Evolutionary conservation across 1,139 yeast species (phyloP).

Genomic region (Taphrina sp.): DNA sequence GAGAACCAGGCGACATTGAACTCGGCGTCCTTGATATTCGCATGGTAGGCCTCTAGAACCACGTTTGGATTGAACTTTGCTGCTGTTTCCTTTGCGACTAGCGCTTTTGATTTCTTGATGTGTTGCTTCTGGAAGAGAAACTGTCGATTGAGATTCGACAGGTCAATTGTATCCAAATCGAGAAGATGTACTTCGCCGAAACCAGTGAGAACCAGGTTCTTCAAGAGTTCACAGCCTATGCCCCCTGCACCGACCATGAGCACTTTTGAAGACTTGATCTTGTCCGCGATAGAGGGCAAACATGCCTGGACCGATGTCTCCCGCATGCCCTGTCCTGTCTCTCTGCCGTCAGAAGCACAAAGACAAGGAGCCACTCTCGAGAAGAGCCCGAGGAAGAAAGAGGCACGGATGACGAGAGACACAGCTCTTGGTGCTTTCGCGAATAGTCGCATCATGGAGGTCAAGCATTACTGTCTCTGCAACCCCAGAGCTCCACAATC

Average conservation of each 20-base stretch:
- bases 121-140: conserved; percentile 83
- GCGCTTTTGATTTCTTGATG: conserved; percentile 78
- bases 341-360: too few species aligned
- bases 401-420: too few species aligned
- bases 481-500: too few species aligned
- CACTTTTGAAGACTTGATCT: conserved; percentile 45
- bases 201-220: conserved; percentile 77
- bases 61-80: conserved; percentile 69
- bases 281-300: conserved; percentile 13
- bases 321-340: too few species aligned
- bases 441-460: too few species aligned
- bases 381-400: conserved; percentile 6
- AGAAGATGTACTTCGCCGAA: conserved; percentile 88
- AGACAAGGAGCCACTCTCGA: neutral
- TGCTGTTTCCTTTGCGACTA: conserved; percentile 75
- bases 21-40: conserved; percentile 69
- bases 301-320: conserved; percentile 7
- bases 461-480: too few species aligned
- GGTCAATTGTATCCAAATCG: conserved; percentile 90
- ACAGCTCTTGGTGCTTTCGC: too few species aligned
- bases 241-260: conserved; percentile 98
- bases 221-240: conserved; percentile 93
- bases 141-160: conserved; percentile 89
- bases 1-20: conserved; percentile 82
- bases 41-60: conserved; percentile 76